Evolutionary conservation across 495 filamentous ascomycete genomes (phyloP).

Genomic region (Bombardia bombarda): DNA sequence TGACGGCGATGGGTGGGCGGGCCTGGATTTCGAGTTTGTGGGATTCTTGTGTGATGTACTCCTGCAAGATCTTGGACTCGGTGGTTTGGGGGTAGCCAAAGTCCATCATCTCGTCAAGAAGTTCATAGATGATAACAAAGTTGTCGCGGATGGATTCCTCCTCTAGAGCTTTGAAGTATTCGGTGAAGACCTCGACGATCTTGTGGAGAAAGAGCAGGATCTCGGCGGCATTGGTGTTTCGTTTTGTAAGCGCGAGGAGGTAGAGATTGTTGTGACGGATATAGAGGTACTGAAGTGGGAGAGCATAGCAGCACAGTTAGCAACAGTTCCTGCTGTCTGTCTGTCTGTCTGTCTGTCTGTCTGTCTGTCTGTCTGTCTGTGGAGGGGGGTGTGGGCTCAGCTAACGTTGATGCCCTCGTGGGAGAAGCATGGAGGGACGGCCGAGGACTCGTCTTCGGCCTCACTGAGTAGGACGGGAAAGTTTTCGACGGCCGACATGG

Average conservation of each 20-base stretch:
- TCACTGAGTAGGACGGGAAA: constrained; percentile 96
- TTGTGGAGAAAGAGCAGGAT: constrained; percentile 98
- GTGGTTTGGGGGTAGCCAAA: constrained; percentile 99
- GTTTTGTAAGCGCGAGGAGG: constrained; percentile 94
- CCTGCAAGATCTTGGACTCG: constrained; percentile 97
- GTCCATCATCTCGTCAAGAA: constrained; percentile 99
- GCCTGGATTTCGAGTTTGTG: constrained; percentile 98
- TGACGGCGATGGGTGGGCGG: constrained; percentile 98
- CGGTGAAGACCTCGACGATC: constrained; percentile 97
- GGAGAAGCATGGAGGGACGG: constrained; percentile 96
- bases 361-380: background rate
- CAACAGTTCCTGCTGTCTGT: no score
- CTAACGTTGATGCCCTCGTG: constrained; percentile 94
- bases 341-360: no score
- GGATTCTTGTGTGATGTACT: constrained; percentile 99
- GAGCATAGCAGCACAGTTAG: constrained; percentile 2
- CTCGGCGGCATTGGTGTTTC: constrained; percentile 98
- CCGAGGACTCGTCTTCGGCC: constrained; percentile 98
- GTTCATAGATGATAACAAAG: constrained; percentile 98
- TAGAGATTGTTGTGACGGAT: constrained; percentile 99
- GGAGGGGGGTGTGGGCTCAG: constrained; percentile 15
- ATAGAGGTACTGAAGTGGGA: constrained; percentile 81
- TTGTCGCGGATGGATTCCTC: constrained; percentile 99
- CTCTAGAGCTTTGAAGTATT: constrained; percentile 99
- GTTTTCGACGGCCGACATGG: constrained; percentile 98